These are phyloP conservation scores for Xanthoceras sorbifolium DNA, from an alignment of 345 rosid species.

Conservation along the genomic window DNA sequence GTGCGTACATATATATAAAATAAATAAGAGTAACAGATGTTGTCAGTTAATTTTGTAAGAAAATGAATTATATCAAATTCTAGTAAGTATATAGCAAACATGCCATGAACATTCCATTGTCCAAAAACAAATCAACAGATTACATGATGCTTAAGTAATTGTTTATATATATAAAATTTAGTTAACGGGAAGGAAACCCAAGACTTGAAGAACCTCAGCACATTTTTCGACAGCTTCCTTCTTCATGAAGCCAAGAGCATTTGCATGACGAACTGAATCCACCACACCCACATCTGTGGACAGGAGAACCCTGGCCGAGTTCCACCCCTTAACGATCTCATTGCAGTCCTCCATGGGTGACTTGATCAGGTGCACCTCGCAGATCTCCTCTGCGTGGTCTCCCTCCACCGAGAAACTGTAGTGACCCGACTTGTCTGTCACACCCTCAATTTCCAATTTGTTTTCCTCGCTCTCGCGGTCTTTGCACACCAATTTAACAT, in stretches of 20 bases:
- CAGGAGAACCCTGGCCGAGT: constrained; percentile 23
- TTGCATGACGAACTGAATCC: constrained; percentile 18
- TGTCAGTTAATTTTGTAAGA: too few species aligned
- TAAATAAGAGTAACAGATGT: too few species aligned
- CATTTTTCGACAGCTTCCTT: constrained; percentile 25
- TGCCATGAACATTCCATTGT: too few species aligned
- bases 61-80: too few species aligned
- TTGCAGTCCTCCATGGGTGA: constrained; percentile 28
- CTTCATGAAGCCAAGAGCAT: constrained; percentile 36
- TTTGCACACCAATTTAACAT: constrained; percentile 35
- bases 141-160: too few species aligned
- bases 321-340: constrained; percentile 12
- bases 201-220: constrained; percentile 17
- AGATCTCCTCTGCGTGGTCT: constrained; percentile 40
- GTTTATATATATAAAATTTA: too few species aligned
- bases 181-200: constrained; percentile 14
- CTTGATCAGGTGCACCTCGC: constrained; percentile 25
- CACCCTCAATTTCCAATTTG: constrained; percentile 16
- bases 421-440: constrained; percentile 23
- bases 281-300: constrained; percentile 25
- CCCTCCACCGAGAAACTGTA: constrained; percentile 29
- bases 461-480: background rate
- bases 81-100: too few species aligned
- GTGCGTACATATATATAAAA: too few species aligned
- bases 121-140: too few species aligned